phyloP scores from a whole-genome alignment of 805 yeast genomes.

The Yamadazyma sp. region DNA sequence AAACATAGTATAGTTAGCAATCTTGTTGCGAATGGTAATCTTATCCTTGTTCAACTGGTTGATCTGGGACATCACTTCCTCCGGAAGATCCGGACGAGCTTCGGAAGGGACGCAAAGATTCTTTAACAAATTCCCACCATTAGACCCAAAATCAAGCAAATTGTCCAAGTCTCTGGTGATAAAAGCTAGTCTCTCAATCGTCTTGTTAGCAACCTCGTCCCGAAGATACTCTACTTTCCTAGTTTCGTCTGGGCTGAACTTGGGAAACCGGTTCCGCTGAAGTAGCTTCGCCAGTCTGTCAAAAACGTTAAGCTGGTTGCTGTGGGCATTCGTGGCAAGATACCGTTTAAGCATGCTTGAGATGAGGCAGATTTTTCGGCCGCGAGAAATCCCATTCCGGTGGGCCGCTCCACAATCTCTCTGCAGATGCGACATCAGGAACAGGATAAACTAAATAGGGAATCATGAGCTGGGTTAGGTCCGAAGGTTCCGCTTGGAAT shows the following conservation, averaged over 20 bases:
- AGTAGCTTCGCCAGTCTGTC: conserved; percentile 58
- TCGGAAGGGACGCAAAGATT: conserved; percentile 31
- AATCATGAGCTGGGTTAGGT: too few species aligned
- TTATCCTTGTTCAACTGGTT: conserved; percentile 53
- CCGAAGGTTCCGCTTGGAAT: too few species aligned
- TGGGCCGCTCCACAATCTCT: too few species aligned
- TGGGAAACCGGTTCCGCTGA: conserved; percentile 59
- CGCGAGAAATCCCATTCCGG: too few species aligned
- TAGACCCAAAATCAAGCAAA: conserved; percentile 71
- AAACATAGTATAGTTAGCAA: conserved; percentile 59
- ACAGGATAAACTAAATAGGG: too few species aligned
- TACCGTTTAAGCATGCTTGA: conserved; percentile 3
- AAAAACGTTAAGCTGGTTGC: conserved; percentile 46
- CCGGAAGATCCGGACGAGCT: conserved; percentile 27
- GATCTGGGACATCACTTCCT: conserved; percentile 39
- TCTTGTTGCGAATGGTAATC: conserved; percentile 48
- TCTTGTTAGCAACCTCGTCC: conserved; percentile 69
- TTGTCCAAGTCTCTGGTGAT: conserved; percentile 61
- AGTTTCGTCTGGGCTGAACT: conserved; percentile 42
- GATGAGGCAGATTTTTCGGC: too few species aligned
- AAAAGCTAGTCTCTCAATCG: conserved; percentile 74
- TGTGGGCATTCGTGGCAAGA: conserved; percentile 28
- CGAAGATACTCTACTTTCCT: conserved; percentile 68
- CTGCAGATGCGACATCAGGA: too few species aligned
- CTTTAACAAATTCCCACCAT: conserved; percentile 62